Evolutionary conservation across 768 basidiomycete species (phyloP).

Genomic region (Dentipellis fragilis): DNA sequence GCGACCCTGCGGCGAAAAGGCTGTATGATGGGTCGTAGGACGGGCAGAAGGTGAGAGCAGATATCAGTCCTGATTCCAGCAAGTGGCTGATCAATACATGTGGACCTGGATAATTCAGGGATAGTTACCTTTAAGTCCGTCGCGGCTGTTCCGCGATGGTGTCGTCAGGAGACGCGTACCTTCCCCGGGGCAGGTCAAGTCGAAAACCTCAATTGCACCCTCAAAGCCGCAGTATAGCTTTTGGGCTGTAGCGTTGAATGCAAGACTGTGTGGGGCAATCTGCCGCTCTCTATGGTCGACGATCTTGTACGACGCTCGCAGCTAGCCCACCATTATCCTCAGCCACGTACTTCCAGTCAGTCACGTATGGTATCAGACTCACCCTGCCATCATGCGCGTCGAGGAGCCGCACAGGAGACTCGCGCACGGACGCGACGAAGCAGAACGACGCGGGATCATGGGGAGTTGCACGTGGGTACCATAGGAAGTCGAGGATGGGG

Average conservation of each 20-base stretch:
- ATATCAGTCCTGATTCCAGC: conserved; percentile 55
- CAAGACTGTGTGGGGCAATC: conserved; percentile 75
- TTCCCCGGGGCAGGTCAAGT: conserved; percentile 62
- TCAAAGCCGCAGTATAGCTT: conserved; percentile 87
- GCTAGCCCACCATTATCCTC: too few relatives aligned
- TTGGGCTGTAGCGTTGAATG: conserved; percentile 61
- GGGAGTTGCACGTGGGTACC: conserved; percentile 74
- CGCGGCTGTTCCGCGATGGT: conserved; percentile 66
- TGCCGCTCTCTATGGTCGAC: conserved; percentile 91
- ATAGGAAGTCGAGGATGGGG: conserved; percentile 68
- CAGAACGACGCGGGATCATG: conserved; percentile 60
- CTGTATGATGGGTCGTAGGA: conserved; percentile 40
- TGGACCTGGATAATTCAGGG: background rate
- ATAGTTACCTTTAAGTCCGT: conserved; percentile 75
- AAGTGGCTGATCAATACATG: background rate
- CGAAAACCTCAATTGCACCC: conserved; percentile 79
- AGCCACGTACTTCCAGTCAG: too few relatives aligned
- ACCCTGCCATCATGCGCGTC: conserved; percentile 76
- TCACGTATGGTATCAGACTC: conserved; percentile 13
- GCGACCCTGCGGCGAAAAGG: conserved; percentile 73
- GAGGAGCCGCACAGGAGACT: conserved; percentile 76
- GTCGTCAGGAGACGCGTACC: conserved; percentile 63
- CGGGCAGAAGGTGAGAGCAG: conserved; percentile 69
- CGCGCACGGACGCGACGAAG: conserved; percentile 75
- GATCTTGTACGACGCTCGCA: conserved; percentile 85